phyloP scores from a whole-genome alignment of 768 basidiomycete genomes.

The Suillus ampliporus region DNA sequence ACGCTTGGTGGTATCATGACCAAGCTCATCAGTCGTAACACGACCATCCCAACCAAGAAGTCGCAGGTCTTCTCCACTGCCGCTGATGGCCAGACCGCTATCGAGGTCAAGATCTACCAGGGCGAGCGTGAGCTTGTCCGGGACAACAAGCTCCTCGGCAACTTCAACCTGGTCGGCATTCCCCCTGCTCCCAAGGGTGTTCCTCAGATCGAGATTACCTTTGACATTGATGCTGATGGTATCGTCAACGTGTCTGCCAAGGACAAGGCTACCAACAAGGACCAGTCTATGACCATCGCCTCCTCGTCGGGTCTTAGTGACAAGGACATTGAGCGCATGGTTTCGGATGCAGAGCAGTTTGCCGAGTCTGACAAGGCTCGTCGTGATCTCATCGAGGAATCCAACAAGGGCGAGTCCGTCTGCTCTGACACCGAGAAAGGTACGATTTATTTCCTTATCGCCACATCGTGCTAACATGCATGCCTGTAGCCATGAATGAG shows the following conservation, averaged over 20 bases:
- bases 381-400: constrained; percentile 88
- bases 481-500: constrained; percentile 80
- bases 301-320: constrained; percentile 96
- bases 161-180: constrained; percentile 99
- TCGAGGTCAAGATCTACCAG: constrained; percentile 99
- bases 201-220: constrained; percentile 83
- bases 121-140: constrained; percentile 98
- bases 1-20: constrained; percentile 99
- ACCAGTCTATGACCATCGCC: constrained; percentile 96
- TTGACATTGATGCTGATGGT: constrained; percentile 98
- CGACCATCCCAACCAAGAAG: constrained; percentile 99
- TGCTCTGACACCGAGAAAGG: constrained; percentile 96
- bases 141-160: constrained; percentile 98
- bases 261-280: constrained; percentile 90
- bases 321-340: constrained; percentile 98
- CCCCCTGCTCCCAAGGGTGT: constrained; percentile 82
- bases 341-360: constrained; percentile 90
- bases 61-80: constrained; percentile 99
- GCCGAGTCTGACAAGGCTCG: constrained; percentile 93
- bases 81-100: constrained; percentile 98
- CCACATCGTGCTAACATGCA: constrained; percentile 9
- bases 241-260: constrained; percentile 98
- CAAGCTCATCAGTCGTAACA: constrained; percentile 97
- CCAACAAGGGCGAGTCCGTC: constrained; percentile 96
- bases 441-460: constrained; percentile 34